A percentile compares a stretch with the other conserved stretches of the same genome.
These are phyloP conservation scores for Plasmodium inui DNA, from an alignment of 169 alveolate genomes.

Conservation along the genomic window DNA sequence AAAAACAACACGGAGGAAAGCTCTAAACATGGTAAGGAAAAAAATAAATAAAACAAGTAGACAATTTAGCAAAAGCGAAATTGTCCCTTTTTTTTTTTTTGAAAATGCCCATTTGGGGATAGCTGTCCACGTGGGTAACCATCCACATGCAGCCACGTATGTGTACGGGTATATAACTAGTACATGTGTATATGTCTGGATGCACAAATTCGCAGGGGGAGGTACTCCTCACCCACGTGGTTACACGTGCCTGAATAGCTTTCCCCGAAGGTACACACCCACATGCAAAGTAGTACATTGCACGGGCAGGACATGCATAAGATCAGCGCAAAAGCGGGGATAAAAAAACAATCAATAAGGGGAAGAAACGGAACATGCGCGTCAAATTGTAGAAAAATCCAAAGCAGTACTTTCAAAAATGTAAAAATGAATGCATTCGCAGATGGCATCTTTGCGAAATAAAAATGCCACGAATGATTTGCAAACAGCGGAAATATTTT, in stretches of 20 bases:
- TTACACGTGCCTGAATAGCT: not conserved
- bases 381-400: not conserved
- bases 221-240: not conserved
- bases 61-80: not conserved
- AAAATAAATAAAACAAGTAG: not conserved
- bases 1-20: not conserved
- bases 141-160: not conserved
- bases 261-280: not conserved
- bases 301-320: not conserved
- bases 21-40: not conserved
- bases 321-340: not conserved
- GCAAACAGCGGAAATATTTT: not conserved
- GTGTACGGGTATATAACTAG: not conserved
- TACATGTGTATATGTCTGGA: not conserved
- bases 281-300: not conserved
- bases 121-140: not conserved
- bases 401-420: not conserved
- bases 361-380: not conserved
- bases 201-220: not conserved
- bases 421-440: not conserved
- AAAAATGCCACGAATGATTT: not conserved
- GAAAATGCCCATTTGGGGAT: not conserved
- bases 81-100: not conserved
- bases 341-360: not conserved
- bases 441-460: not conserved